These are phyloP conservation scores for Spiraea crenata DNA, from an alignment of 331 rosid genomes.

Conservation along the genomic window DNA sequence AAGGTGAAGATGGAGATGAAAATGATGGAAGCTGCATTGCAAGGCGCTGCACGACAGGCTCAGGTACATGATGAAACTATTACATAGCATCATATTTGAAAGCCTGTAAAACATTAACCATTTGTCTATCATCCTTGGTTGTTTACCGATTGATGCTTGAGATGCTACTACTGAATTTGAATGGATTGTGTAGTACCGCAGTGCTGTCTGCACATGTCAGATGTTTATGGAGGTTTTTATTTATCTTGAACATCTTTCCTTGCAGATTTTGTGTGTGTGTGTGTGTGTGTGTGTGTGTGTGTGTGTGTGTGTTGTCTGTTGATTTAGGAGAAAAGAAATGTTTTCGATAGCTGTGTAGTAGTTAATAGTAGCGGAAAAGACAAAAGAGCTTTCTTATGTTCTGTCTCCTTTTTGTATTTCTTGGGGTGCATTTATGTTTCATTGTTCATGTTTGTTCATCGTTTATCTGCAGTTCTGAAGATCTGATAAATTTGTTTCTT, in stretches of 20 bases:
- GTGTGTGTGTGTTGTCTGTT: background rate
- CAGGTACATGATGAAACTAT: constrained; percentile 57
- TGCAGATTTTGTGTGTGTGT: background rate
- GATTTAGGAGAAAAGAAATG: background rate
- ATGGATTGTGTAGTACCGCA: background rate
- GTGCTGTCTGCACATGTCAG: background rate
- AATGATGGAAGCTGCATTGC: constrained; percentile 96
- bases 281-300: background rate
- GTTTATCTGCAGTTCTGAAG: constrained; percentile 19
- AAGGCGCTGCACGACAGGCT: constrained; percentile 98
- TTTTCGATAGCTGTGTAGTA: background rate
- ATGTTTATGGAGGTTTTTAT: background rate
- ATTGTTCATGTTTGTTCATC: constrained; percentile 4
- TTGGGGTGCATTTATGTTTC: background rate
- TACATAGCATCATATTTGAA: constrained; percentile 3
- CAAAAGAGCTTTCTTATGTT: background rate
- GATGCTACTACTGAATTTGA: background rate
- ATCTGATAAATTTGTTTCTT: constrained; percentile 3
- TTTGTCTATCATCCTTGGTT: background rate
- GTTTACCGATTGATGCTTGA: background rate
- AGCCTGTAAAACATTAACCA: background rate
- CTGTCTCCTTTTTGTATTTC: constrained; percentile 1
- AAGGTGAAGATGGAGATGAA: constrained; percentile 79
- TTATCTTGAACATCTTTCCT: background rate
- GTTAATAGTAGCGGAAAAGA: background rate